These are phyloP conservation scores for Tetraselmis striata DNA, from an alignment of 139 green algal species.

Conservation along the genomic window DNA sequence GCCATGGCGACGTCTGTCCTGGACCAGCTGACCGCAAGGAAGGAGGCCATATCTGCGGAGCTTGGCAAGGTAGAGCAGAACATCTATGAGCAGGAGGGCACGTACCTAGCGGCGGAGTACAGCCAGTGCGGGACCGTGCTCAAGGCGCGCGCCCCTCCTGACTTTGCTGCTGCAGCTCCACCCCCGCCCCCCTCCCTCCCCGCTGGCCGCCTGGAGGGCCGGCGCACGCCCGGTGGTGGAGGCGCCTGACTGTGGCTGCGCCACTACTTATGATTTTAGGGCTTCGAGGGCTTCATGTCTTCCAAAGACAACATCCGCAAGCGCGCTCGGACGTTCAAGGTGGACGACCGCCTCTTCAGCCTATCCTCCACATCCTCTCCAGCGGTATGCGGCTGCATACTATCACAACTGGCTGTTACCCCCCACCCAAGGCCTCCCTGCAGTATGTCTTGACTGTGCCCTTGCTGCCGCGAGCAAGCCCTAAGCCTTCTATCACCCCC, in stretches of 20 bases:
- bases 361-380: conserved; percentile 2
- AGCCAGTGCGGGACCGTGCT: conserved; percentile 9
- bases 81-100: conserved; percentile 3
- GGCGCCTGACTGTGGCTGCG: background rate
- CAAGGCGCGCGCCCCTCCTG: background rate
- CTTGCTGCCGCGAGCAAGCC: too few species aligned
- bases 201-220: background rate
- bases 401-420: too few species aligned
- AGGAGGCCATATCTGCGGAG: conserved; percentile 1
- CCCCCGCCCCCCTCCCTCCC: background rate
- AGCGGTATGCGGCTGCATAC: too few species aligned
- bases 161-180: background rate
- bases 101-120: conserved; percentile 7
- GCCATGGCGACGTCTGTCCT: background rate
- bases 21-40: background rate
- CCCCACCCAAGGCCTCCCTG: too few species aligned
- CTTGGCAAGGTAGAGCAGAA: conserved; percentile 7
- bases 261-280: background rate
- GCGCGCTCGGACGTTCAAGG: conserved; percentile 1
- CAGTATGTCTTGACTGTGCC: too few species aligned
- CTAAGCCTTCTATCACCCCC: too few species aligned
- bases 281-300: conserved; percentile 14
- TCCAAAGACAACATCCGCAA: conserved; percentile 14
- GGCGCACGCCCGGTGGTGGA: background rate
- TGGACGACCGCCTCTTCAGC: conserved; percentile 9